phyloP scores from a whole-genome alignment of 495 filamentous ascomycete genomes.

The Aspergillus sclerotioniger region DNA sequence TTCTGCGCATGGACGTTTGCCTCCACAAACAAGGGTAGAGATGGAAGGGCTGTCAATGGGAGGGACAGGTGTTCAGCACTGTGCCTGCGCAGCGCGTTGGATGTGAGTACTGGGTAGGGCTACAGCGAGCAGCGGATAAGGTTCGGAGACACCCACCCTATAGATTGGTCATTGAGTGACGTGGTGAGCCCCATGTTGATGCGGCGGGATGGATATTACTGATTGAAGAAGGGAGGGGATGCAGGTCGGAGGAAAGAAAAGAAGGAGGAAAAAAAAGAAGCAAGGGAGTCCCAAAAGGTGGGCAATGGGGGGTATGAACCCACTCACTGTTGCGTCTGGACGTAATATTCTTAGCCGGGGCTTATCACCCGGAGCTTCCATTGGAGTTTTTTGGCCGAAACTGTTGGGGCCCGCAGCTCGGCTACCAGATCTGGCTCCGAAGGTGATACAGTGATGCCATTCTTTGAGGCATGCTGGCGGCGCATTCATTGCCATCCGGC shows the following conservation, averaged over 20 bases:
- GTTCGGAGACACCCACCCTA: neutral
- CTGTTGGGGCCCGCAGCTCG: neutral
- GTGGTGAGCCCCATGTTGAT: conserved; percentile 2
- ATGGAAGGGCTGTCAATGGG: conserved; percentile 48
- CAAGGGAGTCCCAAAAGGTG: neutral
- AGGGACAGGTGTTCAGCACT: neutral
- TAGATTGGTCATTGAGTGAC: neutral
- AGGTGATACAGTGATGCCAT: too few species aligned
- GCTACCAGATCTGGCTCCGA: neutral
- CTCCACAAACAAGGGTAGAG: conserved; percentile 71
- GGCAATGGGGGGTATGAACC: neutral
- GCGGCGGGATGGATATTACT: neutral
- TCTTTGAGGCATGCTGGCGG: too few species aligned
- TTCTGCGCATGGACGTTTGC: conserved; percentile 50
- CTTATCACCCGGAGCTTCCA: neutral
- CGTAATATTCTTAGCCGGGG: neutral
- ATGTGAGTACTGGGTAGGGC: neutral
- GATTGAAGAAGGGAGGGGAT: neutral
- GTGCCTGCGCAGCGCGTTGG: conserved; percentile 6
- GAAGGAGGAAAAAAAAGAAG: neutral
- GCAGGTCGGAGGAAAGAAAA: neutral
- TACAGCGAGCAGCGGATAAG: neutral
- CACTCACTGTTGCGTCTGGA: neutral
- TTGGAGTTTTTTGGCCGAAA: neutral
- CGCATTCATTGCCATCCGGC: neutral